Percentiles rank a stretch among this genome's conserved stretches.
Conservation (phyloP, 1,284 basidiomycete species). For the Heterobasidion parviporum region DNA sequence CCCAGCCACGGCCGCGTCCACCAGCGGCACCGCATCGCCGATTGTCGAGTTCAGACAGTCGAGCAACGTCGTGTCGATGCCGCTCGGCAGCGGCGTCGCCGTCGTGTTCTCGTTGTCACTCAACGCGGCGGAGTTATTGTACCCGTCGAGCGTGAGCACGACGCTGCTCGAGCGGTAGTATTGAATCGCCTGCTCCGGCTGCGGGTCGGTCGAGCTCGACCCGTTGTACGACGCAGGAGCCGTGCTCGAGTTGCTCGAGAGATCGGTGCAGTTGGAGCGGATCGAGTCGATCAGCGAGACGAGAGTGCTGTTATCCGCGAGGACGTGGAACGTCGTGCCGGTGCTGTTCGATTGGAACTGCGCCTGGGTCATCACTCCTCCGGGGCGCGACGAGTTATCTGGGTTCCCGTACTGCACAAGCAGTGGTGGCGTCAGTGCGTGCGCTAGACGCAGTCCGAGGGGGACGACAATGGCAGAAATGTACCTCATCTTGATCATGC, state of each 20-base stretch:
- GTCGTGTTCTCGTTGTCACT: constrained; percentile 16
- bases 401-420: constrained; percentile 15
- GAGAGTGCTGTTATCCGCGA: constrained; percentile 19
- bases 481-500: constrained; percentile 29
- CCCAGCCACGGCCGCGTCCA: constrained; percentile 15
- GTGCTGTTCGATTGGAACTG: constrained; percentile 14
- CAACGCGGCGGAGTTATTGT: constrained; percentile 28
- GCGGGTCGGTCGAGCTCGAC: background rate
- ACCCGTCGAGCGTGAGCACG: constrained; percentile 34
- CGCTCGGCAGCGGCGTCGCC: constrained; percentile 28
- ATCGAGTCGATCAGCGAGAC: constrained; percentile 14
- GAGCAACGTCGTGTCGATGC: constrained; percentile 29
- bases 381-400: constrained; percentile 18
- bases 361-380: constrained; percentile 15
- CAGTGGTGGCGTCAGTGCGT: background rate
- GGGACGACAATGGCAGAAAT: constrained; percentile 7
- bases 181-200: background rate
- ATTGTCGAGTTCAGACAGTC: constrained; percentile 38
- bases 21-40: constrained; percentile 25
- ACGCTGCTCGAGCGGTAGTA: constrained; percentile 17
- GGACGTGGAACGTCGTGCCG: constrained; percentile 9
- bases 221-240: constrained; percentile 5
- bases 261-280: constrained; percentile 7
- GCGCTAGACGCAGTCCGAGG: background rate
- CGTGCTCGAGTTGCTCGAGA: background rate